phyloP scores from a whole-genome alignment of 108 stramenopile species.

The Conticribra guillardii region DNA sequence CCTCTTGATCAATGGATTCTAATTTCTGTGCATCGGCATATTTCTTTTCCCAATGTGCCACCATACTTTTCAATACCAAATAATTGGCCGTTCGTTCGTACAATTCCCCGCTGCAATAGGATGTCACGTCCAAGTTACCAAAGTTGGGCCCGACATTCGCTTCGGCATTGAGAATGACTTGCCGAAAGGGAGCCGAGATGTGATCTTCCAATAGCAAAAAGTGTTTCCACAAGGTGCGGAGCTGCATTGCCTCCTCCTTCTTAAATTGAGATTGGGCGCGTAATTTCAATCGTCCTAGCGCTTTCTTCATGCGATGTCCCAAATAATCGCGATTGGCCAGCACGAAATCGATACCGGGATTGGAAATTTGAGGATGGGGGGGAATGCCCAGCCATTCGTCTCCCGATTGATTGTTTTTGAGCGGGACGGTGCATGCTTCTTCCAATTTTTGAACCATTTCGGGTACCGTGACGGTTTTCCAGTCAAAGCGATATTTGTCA shows the following conservation, averaged over 20 bases:
- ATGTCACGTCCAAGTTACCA: constrained; percentile 75
- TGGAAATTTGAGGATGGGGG: constrained; percentile 66
- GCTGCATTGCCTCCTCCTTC: constrained; percentile 55
- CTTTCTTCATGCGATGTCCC: constrained; percentile 65
- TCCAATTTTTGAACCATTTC: constrained; percentile 66
- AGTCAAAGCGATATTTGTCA: constrained; percentile 64
- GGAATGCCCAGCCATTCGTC: constrained; percentile 53
- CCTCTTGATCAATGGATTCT: constrained; percentile 58
- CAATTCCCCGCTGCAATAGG: constrained; percentile 63
- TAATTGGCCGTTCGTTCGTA: constrained; percentile 82
- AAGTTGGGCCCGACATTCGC: constrained; percentile 80
- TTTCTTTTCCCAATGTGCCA: constrained; percentile 89
- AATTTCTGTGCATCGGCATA: constrained; percentile 71
- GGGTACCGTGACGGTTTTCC: constrained; percentile 66
- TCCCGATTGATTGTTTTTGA: constrained; percentile 44
- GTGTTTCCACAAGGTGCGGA: constrained; percentile 64
- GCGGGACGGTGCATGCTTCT: constrained; percentile 59
- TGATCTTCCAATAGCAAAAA: constrained; percentile 81
- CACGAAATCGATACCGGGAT: constrained; percentile 76
- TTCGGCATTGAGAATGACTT: constrained; percentile 83
- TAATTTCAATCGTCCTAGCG: constrained; percentile 68
- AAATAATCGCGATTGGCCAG: constrained; percentile 79
- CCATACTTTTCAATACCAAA: constrained; percentile 88
- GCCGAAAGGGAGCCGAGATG: constrained; percentile 85
- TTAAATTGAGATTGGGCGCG: constrained; percentile 55